These are phyloP conservation scores for Begonia loranthoides DNA, from an alignment of 306 rosid species.

Conservation along the genomic window DNA sequence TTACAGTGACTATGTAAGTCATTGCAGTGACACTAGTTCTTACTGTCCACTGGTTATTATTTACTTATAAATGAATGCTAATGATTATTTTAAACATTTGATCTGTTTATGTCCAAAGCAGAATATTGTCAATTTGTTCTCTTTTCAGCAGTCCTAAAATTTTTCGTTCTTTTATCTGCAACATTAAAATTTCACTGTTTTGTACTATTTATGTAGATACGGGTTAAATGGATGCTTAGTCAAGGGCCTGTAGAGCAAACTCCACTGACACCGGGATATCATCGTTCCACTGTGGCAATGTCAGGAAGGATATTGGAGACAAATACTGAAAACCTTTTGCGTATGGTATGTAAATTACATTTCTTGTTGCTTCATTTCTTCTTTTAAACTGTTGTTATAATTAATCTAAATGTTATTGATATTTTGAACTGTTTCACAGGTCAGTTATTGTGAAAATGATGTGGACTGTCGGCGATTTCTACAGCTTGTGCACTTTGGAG, in stretches of 20 bases:
- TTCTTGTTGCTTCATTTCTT: conserved; percentile 4
- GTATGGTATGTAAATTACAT: conserved; percentile 47
- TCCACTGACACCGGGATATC: conserved; percentile 41
- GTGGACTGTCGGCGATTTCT: conserved; percentile 86
- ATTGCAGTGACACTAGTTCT: background rate
- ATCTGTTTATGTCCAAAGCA: too few relatives aligned
- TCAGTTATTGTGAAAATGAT: conserved; percentile 85
- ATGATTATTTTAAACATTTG: too few relatives aligned
- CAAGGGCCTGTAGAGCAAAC: conserved; percentile 67
- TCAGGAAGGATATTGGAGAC: conserved; percentile 79
- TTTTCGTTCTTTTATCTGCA: too few relatives aligned
- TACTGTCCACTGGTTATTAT: background rate
- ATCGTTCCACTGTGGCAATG: conserved; percentile 39
- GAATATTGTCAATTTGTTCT: too few relatives aligned
- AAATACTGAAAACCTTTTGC: conserved; percentile 75
- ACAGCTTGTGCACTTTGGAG: conserved; percentile 92
- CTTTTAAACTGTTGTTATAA: conserved; percentile 2
- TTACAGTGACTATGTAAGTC: conserved; percentile 85
- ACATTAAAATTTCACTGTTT: too few relatives aligned
- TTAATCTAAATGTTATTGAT: conserved; percentile 2
- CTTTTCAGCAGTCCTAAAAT: too few relatives aligned
- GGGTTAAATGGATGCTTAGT: conserved; percentile 83
- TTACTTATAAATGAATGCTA: too few relatives aligned
- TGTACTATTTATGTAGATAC: conserved; percentile 34
- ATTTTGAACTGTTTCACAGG: conserved; percentile 48